These are phyloP conservation scores for Diaporthe sp. DNA, from an alignment of 2,329 filamentous ascomycete genomes.

Conservation along the genomic window DNA sequence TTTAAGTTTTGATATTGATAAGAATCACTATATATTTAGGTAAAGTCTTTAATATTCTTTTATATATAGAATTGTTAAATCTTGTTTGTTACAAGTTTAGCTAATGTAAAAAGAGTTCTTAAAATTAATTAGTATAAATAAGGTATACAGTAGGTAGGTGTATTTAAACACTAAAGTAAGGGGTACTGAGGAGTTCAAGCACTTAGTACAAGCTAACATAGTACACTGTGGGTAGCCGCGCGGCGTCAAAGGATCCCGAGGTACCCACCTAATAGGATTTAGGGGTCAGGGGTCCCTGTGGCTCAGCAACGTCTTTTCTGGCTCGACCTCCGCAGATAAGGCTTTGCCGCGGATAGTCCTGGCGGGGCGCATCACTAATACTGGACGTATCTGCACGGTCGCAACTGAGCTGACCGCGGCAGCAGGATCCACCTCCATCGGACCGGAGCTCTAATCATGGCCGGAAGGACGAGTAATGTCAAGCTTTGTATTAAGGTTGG, in stretches of 20 bases:
- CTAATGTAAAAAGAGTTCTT: too few relatives aligned
- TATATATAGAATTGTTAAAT: too few relatives aligned
- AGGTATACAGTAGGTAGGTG: too few relatives aligned
- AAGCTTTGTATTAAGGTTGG: constrained; percentile 1
- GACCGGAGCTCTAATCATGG: neutral
- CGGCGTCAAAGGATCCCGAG: neutral
- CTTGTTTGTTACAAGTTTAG: too few relatives aligned
- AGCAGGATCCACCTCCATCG: neutral
- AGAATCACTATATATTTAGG: too few relatives aligned
- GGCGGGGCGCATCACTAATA: neutral
- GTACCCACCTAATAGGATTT: neutral
- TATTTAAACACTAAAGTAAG: too few relatives aligned
- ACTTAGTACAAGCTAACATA: too few relatives aligned
- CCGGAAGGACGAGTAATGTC: neutral
- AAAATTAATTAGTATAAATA: too few relatives aligned
- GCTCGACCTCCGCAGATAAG: neutral
- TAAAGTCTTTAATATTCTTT: too few relatives aligned
- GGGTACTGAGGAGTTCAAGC: too few relatives aligned
- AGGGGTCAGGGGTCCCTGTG: neutral
- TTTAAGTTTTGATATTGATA: too few relatives aligned
- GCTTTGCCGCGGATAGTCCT: neutral
- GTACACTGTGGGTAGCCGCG: neutral
- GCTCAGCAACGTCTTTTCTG: neutral
- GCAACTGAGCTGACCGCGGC: neutral
- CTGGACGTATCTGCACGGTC: neutral